Evolutionary conservation across 2,329 filamentous ascomycete species (phyloP).

Genomic region (Colletotrichum chlorophyti): DNA sequence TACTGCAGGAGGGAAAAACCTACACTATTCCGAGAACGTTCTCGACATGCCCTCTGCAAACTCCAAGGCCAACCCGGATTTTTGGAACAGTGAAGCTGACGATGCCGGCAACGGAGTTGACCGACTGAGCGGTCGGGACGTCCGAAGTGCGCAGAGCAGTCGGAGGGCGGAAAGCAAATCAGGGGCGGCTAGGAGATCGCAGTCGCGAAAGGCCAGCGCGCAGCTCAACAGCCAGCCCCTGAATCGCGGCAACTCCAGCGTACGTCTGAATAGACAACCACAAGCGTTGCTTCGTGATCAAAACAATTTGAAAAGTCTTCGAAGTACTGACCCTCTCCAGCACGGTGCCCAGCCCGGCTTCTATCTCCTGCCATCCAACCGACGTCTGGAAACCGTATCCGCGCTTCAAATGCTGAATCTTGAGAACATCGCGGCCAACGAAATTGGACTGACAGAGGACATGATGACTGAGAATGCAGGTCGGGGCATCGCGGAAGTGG

Average conservation of each 20-base stretch:
- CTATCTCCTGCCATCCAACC: conserved; percentile 61
- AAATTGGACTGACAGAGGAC: conserved; percentile 85
- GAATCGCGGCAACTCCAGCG: conserved; percentile 56
- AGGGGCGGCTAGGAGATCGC: conserved; percentile 55
- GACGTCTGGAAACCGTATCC: conserved; percentile 67
- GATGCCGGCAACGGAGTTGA: conserved; percentile 59
- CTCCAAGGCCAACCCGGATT: conserved; percentile 54
- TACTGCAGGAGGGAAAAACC: conserved; percentile 83
- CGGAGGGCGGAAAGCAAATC: conserved; percentile 61
- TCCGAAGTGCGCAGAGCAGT: conserved; percentile 56
- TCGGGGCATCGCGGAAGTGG: conserved; percentile 85
- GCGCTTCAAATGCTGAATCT: conserved; percentile 89
- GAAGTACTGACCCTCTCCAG: conserved; percentile 38
- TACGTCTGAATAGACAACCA: conserved; percentile 38
- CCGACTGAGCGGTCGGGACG: conserved; percentile 55
- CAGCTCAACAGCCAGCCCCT: conserved; percentile 46
- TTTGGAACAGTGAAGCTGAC: conserved; percentile 79
- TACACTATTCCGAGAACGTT: conserved; percentile 92
- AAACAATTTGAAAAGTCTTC: conserved; percentile 13
- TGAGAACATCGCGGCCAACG: conserved; percentile 87
- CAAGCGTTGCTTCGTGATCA: conserved; percentile 21
- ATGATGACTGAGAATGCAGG: conserved; percentile 93
- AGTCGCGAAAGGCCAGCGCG: conserved; percentile 63
- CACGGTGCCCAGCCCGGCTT: conserved; percentile 49
- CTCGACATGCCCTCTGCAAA: conserved; percentile 64